Base-by-base conservation (phyloP, 306 rosid genomes). In the Gastrolobium villosum region DNA sequence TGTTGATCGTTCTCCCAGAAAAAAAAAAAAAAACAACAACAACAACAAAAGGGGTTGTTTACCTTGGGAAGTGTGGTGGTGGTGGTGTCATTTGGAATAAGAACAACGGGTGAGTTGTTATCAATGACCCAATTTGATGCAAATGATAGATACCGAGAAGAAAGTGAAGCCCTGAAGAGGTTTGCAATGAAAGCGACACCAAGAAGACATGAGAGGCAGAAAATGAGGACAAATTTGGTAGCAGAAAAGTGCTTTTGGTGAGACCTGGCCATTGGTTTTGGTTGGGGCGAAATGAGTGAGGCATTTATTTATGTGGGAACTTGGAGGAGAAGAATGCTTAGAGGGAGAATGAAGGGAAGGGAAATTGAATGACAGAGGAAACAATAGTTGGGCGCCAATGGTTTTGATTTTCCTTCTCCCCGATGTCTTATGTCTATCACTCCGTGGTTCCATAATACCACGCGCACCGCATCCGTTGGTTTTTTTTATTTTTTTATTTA, bases 161-260 rank as follows among this genome's bases (percentile, higher is more conserved):
- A 84, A 37, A 90, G 79, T 1, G 95, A 91, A 40, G 92, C 75
- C 87, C 91, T 88, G 5, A 90, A 84, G 72, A 88, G 26, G 83
- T 85, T 81, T 2, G 84, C 88, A 52, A 88, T 7, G 76, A 94
- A 52, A 49, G 82, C 84, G n/a, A 55, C 60, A 41, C 78, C 89
- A 2, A 94, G 60, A 70, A 94, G 81, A 5, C 37, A 64, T 1
- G 76, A 71, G 68, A 85, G 77, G 35, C 78, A 84, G 72, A 85
- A 20, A 30, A 89, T 46, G 77, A 88, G 10, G 20, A 79, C 73
- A 7, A 87, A 20, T 70, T 79, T 81, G 14, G 89, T 56, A 0
- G 86, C 44, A 36, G 80, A 52, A 5, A 55, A 62, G 74, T 81
- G 89, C 28, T 87, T 80, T 0, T 78, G 91, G 46, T 64, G 83